Evolutionary conservation across 345 rosid genomes (phyloP).

Genomic region (Streptanthus diversifolius): DNA sequence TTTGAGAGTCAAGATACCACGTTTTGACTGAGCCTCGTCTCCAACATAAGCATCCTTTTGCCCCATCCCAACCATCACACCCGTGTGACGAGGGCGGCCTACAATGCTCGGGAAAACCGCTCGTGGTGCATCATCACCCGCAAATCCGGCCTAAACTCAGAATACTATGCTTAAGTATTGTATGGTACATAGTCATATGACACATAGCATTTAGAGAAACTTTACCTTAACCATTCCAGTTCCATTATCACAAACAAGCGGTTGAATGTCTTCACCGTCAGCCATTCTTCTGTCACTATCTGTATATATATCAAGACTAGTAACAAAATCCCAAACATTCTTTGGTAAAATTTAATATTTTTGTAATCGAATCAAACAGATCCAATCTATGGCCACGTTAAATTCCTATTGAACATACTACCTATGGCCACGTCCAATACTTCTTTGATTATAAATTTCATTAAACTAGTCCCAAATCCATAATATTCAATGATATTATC

Average conservation of each 20-base stretch:
- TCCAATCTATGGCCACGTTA: not conserved
- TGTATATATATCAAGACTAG: constrained; percentile 14
- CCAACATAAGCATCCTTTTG: constrained; percentile 74
- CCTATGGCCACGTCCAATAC: not conserved
- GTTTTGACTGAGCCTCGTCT: constrained; percentile 74
- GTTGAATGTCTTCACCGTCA: constrained; percentile 26
- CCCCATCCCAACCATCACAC: constrained; percentile 79
- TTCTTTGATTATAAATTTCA: not conserved
- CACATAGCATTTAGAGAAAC: constrained; percentile 6
- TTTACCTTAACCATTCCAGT: constrained; percentile 36
- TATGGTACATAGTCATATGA: not conserved
- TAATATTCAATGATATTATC: not conserved
- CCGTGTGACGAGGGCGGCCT: constrained; percentile 68
- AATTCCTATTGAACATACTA: too few species aligned
- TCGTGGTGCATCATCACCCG: constrained; percentile 70
- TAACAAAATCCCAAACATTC: not conserved
- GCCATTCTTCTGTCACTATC: constrained; percentile 20
- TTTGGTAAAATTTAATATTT: not conserved
- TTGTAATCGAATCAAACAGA: not conserved
- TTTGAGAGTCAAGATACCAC: constrained; percentile 69
- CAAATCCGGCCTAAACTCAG: constrained; percentile 56
- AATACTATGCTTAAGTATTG: not conserved
- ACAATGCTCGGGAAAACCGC: constrained; percentile 70
- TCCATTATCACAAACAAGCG: constrained; percentile 34
- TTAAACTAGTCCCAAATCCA: not conserved